Conservation (phyloP, 2,329 filamentous ascomycete species). For the Pleochaeta shiraiana region DNA sequence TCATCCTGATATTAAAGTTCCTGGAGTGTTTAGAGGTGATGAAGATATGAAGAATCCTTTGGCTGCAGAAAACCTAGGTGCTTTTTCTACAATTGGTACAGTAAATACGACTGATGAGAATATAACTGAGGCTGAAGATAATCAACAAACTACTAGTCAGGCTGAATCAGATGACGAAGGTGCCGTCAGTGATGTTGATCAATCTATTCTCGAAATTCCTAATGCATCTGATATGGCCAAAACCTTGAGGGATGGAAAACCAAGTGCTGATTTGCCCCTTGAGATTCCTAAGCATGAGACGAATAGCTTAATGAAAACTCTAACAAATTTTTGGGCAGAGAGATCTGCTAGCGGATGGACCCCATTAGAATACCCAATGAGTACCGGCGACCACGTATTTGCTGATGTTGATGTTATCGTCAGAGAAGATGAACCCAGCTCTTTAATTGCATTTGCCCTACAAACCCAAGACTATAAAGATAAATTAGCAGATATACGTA, state of each 20-base stretch:
- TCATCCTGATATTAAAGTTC: constrained; percentile 14
- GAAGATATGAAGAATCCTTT: constrained; percentile 15
- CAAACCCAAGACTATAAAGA: constrained; percentile 69
- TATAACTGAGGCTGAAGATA: constrained; percentile 22
- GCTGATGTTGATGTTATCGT: constrained; percentile 95
- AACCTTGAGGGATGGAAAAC: constrained; percentile 30
- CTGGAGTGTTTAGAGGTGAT: constrained; percentile 9
- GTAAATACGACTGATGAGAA: constrained; percentile 14
- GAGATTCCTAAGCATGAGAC: constrained; percentile 87
- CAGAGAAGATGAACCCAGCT: constrained; percentile 91
- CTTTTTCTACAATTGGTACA: constrained; percentile 16
- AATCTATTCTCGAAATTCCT: constrained; percentile 40
- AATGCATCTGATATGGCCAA: constrained; percentile 40
- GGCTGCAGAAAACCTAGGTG: constrained; percentile 7
- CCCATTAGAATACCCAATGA: constrained; percentile 77
- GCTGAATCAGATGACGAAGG: constrained; percentile 49
- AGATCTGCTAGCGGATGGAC: constrained; percentile 90
- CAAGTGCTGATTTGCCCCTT: constrained; percentile 35
- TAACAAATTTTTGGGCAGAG: constrained; percentile 97
- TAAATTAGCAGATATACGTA: constrained; percentile 50
- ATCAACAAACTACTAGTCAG: constrained; percentile 27
- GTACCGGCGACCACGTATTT: constrained; percentile 79
- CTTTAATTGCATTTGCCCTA: constrained; percentile 80
- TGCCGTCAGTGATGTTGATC: constrained; percentile 48
- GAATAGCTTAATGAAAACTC: constrained; percentile 79